phyloP scores from a whole-genome alignment of 2,329 filamentous ascomycete genomes.

The Simplicillium sp. region DNA sequence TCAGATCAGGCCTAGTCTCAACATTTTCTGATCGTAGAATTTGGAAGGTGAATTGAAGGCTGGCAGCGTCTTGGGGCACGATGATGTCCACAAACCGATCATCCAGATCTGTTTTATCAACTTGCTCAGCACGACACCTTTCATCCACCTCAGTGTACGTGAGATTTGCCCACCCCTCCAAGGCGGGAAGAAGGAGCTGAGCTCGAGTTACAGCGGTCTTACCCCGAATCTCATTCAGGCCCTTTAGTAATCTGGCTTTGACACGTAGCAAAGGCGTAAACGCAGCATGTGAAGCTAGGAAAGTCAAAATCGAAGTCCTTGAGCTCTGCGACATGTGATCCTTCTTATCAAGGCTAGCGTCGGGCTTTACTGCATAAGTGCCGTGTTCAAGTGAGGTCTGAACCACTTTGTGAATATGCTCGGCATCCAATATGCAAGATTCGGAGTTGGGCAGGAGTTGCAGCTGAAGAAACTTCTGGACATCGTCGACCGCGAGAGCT shows the following conservation, averaged over 20 bases:
- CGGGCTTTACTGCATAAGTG: conserved; percentile 23
- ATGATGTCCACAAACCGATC: conserved; percentile 39
- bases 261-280: conserved; percentile 58
- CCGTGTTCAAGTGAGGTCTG: conserved; percentile 28
- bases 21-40: conserved; percentile 31
- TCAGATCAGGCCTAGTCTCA: conserved; percentile 38
- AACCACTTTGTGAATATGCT: conserved; percentile 58
- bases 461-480: conserved; percentile 51
- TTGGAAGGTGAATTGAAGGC: conserved; percentile 41
- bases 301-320: conserved; percentile 57
- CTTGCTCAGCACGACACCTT: conserved; percentile 27
- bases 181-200: conserved; percentile 64
- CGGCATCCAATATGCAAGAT: conserved; percentile 74
- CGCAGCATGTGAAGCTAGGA: conserved; percentile 64
- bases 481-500: conserved; percentile 49
- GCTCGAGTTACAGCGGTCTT: conserved; percentile 62
- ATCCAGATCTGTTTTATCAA: conserved; percentile 32
- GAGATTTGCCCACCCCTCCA: conserved; percentile 59
- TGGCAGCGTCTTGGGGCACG: conserved; percentile 41
- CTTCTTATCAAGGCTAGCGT: conserved; percentile 37
- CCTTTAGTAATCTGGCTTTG: conserved; percentile 62
- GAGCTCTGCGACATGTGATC: conserved; percentile 48
- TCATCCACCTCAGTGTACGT: conserved; percentile 37
- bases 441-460: conserved; percentile 69
- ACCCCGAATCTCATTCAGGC: conserved; percentile 64